Percentiles rank a stretch among this genome's conserved stretches.
Conservation (phyloP, 495 filamentous ascomycete genomes). For the Podospora conica region DNA sequence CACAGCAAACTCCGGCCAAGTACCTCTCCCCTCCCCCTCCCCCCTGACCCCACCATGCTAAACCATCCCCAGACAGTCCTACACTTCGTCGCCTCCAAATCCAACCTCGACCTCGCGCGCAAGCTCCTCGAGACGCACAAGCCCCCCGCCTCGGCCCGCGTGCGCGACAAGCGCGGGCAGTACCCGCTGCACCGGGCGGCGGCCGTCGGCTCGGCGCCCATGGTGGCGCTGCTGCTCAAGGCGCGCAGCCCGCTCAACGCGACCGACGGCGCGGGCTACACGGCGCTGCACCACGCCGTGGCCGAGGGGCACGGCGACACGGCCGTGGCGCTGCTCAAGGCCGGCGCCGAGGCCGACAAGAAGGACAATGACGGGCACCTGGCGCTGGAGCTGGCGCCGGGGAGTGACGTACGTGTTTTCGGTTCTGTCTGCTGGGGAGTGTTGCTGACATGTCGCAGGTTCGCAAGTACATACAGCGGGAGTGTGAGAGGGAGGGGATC, state of each 20-base stretch:
- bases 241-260: slow-evolving; percentile 79
- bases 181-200: slow-evolving; percentile 87
- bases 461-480: slow-evolving; percentile 69
- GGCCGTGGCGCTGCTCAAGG: slow-evolving; percentile 72
- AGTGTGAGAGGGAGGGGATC: slow-evolving; percentile 81
- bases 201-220: slow-evolving; percentile 78
- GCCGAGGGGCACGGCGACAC: slow-evolving; percentile 92
- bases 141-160: slow-evolving; percentile 65
- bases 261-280: slow-evolving; percentile 76
- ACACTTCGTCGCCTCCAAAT: slow-evolving; percentile 88
- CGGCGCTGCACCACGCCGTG: slow-evolving; percentile 87
- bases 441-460: slow-evolving; percentile 42
- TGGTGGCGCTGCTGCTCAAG: slow-evolving; percentile 74
- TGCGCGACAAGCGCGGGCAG: slow-evolving; percentile 81
- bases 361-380: slow-evolving; percentile 64
- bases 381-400: slow-evolving; percentile 79
- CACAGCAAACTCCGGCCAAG: slow-evolving; percentile 18
- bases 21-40: not conserved
- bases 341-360: slow-evolving; percentile 77
- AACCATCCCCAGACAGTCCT: slow-evolving; percentile 60
- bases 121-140: slow-evolving; percentile 61
- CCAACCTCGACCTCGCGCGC: slow-evolving; percentile 72
- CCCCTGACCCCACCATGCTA: not conserved
- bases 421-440: not conserved
- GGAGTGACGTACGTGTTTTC: slow-evolving; percentile 45